Percentiles rank a stretch among this genome's conserved stretches.
Evolutionary conservation across 768 basidiomycete species (phyloP).

Genomic region (Boletus vermiculosoides): DNA sequence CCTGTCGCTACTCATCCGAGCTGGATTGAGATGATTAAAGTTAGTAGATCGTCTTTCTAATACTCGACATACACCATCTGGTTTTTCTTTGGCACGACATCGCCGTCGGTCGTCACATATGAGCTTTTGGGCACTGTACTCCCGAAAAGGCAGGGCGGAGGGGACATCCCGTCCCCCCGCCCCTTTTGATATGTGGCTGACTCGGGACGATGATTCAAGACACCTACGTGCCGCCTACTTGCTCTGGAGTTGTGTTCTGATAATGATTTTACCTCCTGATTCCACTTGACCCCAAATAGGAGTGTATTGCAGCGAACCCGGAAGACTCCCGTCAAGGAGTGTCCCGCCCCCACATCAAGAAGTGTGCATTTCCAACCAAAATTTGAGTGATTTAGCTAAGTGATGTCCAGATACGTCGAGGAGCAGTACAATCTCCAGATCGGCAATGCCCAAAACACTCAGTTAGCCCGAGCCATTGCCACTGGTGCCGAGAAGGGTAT

Average conservation of each 20-base stretch:
- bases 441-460: slow-evolving; percentile 71
- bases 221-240: neutral
- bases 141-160: slow-evolving; percentile 43
- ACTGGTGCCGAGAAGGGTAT: slow-evolving; percentile 79
- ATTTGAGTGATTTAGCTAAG: slow-evolving; percentile 16
- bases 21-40: slow-evolving; percentile 86
- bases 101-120: slow-evolving; percentile 7
- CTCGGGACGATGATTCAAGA: slow-evolving; percentile 7
- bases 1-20: slow-evolving; percentile 39
- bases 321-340: slow-evolving; percentile 83
- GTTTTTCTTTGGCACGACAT: slow-evolving; percentile 6
- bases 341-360: slow-evolving; percentile 91
- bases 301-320: slow-evolving; percentile 71
- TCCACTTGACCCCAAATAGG: slow-evolving; percentile 46
- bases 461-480: slow-evolving; percentile 78
- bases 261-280: slow-evolving; percentile 21
- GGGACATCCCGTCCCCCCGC: slow-evolving; percentile 26
- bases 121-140: slow-evolving; percentile 4
- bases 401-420: slow-evolving; percentile 68
- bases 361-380: slow-evolving; percentile 47
- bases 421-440: slow-evolving; percentile 79
- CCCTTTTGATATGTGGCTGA: slow-evolving; percentile 14
- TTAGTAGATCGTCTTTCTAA: slow-evolving; percentile 33
- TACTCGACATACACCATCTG: slow-evolving; percentile 14
- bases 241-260: slow-evolving; percentile 10